A percentile compares a stretch with the other conserved stretches of the same genome.
Conservation (phyloP, 1,284 basidiomycete genomes). For the Cutaneotrichosporon spelunceum region DNA sequence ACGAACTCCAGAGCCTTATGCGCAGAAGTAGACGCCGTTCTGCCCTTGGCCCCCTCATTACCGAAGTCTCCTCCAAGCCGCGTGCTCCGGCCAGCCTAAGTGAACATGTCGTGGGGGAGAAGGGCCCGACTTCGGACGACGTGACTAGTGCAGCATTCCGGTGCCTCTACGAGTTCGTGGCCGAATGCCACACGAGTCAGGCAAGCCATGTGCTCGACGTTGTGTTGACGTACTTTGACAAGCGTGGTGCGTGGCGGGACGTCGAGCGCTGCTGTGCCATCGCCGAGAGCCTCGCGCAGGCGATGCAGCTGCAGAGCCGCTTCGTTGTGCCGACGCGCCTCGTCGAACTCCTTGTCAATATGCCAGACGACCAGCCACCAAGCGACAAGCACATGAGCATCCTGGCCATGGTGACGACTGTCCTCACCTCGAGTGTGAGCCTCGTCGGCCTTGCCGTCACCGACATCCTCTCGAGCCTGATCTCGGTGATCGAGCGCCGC, state of each 20-base stretch:
- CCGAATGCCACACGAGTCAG: constrained; percentile 74
- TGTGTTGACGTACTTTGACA: constrained; percentile 64
- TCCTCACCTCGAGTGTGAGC: constrained; percentile 73
- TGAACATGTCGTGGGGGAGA: constrained; percentile 79
- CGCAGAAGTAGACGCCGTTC: constrained; percentile 49
- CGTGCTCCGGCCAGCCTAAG: constrained; percentile 67
- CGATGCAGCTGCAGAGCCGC: constrained; percentile 88
- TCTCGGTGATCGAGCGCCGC: constrained; percentile 70
- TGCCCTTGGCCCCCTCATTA: constrained; percentile 63
- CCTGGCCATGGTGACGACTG: constrained; percentile 76
- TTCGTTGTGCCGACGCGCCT: constrained; percentile 81
- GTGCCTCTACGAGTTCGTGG: constrained; percentile 68
- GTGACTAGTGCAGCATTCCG: constrained; percentile 71
- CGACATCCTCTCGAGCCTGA: constrained; percentile 75
- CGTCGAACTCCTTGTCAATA: constrained; percentile 72
- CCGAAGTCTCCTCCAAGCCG: constrained; percentile 63
- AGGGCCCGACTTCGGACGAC: constrained; percentile 71
- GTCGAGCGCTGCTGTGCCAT: constrained; percentile 78
- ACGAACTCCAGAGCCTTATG: constrained; percentile 65
- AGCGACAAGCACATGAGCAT: constrained; percentile 65
- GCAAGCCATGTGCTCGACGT: constrained; percentile 66
- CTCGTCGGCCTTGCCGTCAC: constrained; percentile 88
- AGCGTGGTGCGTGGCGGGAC: constrained; percentile 65
- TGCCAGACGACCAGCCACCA: constrained; percentile 60
- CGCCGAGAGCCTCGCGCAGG: constrained; percentile 68